Base-by-base conservation (phyloP, 306 rosid genomes). In the Sphenostylis stenocarpa region DNA sequence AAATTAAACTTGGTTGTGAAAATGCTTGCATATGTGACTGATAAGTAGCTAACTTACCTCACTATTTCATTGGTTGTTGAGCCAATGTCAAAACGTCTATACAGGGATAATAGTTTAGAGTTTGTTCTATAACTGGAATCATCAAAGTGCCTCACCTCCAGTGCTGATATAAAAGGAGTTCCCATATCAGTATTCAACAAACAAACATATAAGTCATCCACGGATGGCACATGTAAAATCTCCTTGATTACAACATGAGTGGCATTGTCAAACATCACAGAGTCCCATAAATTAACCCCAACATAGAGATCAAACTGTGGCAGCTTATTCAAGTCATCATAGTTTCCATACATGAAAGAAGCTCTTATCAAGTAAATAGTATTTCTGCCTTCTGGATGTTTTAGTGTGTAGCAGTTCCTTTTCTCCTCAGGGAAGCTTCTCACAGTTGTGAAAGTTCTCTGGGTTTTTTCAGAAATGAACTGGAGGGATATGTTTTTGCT, bases 111-210 rank as follows among this genome's bases (percentile, higher is more conserved):
- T 5, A 88, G 77, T n/a, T 23, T 66, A 19, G 24, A 1, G 7
- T 20, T 1, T 26, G 77, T 74, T 19, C 9, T 11, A 24, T 88
- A 86, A 60, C 48, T 75, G 8, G 52, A 17, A 69, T 48, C 33
- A 7, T 61, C 58, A 20, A 90, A 67, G 14, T 84, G 87, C 82
- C 89, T 84, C 5, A 86, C 66, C 26, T 90, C 92, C 16, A 90
- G 24, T 4, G 86, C 76, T 3, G 91, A 87, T 68, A 90, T 86
- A 81, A 87, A 90, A 2, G 91, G 94, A 12, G 76, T 86, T 63
- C 90, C 94, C 0, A 3, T 1, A 17, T 67, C 84, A 1, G 73
- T 82, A 65, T 87, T 80, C 20, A 82, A 43, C 0, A 87, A 83
- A 52, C 90, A 90, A 19, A 90, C 83, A 29, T 74, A 57, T 1